Conservation (phyloP, 1,284 basidiomycete species). For the Rhodotorula sp. region DNA sequence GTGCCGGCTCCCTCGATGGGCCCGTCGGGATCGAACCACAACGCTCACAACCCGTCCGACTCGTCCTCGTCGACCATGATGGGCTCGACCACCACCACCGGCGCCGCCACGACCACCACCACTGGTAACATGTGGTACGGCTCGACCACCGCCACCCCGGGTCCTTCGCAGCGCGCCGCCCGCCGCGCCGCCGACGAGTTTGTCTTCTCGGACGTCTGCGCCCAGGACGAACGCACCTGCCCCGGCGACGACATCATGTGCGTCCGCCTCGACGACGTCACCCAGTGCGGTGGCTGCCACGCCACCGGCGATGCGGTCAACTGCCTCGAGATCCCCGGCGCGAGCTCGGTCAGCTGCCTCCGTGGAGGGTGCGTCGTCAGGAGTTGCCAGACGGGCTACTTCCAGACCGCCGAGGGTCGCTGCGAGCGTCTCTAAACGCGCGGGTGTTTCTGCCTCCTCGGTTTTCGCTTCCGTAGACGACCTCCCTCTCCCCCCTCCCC, state of each 20-base stretch:
- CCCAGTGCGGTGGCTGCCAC: slow-evolving; percentile 41
- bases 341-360: slow-evolving; percentile 32
- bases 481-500: too few relatives aligned
- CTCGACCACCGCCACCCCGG: slow-evolving; percentile 8
- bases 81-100: slow-evolving; percentile 2
- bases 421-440: slow-evolving; percentile 24
- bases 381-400: slow-evolving; percentile 35
- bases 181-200: slow-evolving; percentile 29
- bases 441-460: neutral
- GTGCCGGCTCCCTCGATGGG: neutral
- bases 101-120: neutral
- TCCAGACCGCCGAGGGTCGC: slow-evolving; percentile 32
- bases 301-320: slow-evolving; percentile 25
- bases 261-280: slow-evolving; percentile 39
- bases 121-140: slow-evolving; percentile 2
- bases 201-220: slow-evolving; percentile 37
- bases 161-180: slow-evolving; percentile 22
- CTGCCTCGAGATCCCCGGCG: slow-evolving; percentile 38
- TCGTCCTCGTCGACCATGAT: neutral
- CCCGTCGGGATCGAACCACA: slow-evolving; percentile 4
- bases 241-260: slow-evolving; percentile 36
- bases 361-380: slow-evolving; percentile 39
- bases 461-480: neutral
- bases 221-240: slow-evolving; percentile 39
- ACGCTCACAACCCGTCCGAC: neutral